A percentile compares a stretch with the other conserved stretches of the same genome.
Conservation (phyloP, 1,139 yeast species). For the Groenewaldozyma auringiensis region DNA sequence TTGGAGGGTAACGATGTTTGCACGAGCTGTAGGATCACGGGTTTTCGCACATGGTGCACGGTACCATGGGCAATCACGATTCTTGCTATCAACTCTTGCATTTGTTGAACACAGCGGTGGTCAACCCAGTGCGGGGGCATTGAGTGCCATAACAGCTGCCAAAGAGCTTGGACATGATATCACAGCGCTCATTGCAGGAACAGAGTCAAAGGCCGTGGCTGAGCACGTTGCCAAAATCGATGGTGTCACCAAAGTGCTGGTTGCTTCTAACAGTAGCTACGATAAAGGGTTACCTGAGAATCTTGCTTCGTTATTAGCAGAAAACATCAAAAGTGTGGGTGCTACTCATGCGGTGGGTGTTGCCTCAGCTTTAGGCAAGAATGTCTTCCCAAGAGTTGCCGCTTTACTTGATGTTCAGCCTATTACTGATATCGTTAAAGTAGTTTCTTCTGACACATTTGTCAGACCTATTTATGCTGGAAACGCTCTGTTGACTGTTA, state of each 20-base stretch:
- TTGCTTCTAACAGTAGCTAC: conserved; percentile 32
- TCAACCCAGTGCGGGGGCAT: conserved; percentile 55
- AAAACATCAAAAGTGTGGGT: conserved; percentile 34
- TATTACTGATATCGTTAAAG: conserved; percentile 66
- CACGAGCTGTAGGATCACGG: background rate
- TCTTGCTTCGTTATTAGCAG: conserved; percentile 34
- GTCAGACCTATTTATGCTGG: conserved; percentile 96
- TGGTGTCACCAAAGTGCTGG: conserved; percentile 35
- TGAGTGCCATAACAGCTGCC: conserved; percentile 40
- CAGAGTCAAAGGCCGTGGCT: conserved; percentile 30
- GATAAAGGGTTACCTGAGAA: conserved; percentile 36
- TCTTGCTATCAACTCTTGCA: conserved; percentile 58
- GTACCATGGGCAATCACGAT: conserved; percentile 5
- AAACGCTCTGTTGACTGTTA: conserved; percentile 79
- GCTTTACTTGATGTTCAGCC: conserved; percentile 87
- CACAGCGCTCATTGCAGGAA: conserved; percentile 37
- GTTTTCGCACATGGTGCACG: background rate
- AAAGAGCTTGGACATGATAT: conserved; percentile 30
- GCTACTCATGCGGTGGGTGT: conserved; percentile 70
- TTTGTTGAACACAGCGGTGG: conserved; percentile 58
- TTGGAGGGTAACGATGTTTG: too few relatives aligned
- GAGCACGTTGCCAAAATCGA: conserved; percentile 29
- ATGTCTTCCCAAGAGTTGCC: conserved; percentile 76
- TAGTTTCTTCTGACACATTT: conserved; percentile 62
- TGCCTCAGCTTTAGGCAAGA: conserved; percentile 82